Base-by-base conservation (phyloP, 2,329 filamentous ascomycete species). In the Penicillium digitatum region DNA sequence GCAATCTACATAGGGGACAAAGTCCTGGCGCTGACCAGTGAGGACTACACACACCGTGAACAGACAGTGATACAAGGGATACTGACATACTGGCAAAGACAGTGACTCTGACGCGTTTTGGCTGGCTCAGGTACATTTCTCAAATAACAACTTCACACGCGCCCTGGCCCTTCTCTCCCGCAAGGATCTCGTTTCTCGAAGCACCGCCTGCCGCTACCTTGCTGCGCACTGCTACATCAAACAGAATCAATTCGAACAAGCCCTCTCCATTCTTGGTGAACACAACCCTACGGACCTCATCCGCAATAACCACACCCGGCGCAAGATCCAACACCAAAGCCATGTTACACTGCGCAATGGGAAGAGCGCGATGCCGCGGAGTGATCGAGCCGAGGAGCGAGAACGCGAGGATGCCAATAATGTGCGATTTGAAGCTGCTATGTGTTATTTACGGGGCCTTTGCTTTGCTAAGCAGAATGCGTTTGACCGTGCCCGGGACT, bases 1-100 rank as follows among this genome's bases (percentile, higher is more conserved):
- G 94, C 94, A 69, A 93, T 97, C 66, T 97, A 95, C 72, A 90
- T 97, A 62, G 94, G 91, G 61, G 94, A 99, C 81, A 99, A 99
- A 79, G 81, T 99, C 65, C 82, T 97, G 55, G 94, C 94, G 55
- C 80, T 99, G 69, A 97, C 93, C 35, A 90, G 93, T 96, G 57
- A 50, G 58, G 39, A 14, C 52, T 10, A 10, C 10, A 20, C 24
- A n/a, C 14, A 18, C 18, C 26, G 20, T 39, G 29, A 6, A 48
- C 43, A 44, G 16, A 18, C 18, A 32, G n/a, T 5, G 12, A 29
- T 12, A 18, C 24, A 31, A 27, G 24, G 16, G 12, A 10, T n/a
- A 38, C 59, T 64, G 24, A 64, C 35, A 3, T 26, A 16, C 10
- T 57, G 42, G 4, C 10, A 20, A 39, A 96, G 94, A 92, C 69